Conservation (phyloP, 78 protist species). For the Pigoraptor vietnamica region DNA sequence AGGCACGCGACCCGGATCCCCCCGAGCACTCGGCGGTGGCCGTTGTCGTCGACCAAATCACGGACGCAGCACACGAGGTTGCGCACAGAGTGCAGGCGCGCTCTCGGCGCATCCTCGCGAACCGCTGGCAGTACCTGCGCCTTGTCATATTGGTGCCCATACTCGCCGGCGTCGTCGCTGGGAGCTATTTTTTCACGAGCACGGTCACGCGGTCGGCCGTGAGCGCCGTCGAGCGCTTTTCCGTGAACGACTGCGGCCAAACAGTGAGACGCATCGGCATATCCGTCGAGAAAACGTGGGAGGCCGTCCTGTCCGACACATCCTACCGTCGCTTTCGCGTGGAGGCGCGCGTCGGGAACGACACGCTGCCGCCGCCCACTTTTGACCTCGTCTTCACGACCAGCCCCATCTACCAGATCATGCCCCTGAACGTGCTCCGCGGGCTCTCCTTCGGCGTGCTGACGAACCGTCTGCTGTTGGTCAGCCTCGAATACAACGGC, state of each 20-base stretch:
- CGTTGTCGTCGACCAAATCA: neutral
- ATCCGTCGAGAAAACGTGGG: neutral
- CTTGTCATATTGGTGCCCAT: neutral
- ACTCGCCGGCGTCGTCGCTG: neutral
- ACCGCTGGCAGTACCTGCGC: neutral
- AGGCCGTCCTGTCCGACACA: neutral
- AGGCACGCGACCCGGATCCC: too few relatives aligned
- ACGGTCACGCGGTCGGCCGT: neutral
- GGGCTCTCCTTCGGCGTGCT: neutral
- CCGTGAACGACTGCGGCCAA: neutral
- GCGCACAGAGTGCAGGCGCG: neutral
- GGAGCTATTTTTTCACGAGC: neutral
- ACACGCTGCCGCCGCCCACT: neutral
- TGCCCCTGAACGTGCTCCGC: neutral
- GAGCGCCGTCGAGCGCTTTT: neutral
- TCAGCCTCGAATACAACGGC: neutral
- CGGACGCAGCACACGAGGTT: neutral
- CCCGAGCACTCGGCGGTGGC: neutral
- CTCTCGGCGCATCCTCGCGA: neutral
- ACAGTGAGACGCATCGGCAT: neutral
- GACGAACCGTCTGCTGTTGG: neutral
- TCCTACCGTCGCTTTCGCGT: neutral
- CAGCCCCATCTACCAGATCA: neutral
- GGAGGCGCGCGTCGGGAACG: neutral
- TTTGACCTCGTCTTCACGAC: neutral